Evolutionary conservation across 2,329 filamentous ascomycete genomes (phyloP).

Genomic region (Pseudogymnoascus sp.): DNA sequence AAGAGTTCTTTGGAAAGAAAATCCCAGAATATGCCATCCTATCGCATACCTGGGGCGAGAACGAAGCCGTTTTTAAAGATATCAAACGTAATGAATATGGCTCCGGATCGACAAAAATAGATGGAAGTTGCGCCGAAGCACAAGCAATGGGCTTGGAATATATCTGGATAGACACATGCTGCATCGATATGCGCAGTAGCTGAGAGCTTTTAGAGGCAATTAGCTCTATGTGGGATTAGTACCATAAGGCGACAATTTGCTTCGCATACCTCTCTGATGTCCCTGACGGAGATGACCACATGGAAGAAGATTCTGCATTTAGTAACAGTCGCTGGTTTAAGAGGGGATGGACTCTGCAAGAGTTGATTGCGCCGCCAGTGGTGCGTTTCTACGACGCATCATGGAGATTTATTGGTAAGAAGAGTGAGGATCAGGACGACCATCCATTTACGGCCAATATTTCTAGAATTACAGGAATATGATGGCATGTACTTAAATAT

Average conservation of each 20-base stretch:
- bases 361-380: conserved; percentile 11
- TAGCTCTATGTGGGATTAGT: conserved; percentile 11
- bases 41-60: conserved; percentile 19
- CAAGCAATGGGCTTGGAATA: neutral
- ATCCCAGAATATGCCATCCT: conserved; percentile 18
- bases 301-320: neutral
- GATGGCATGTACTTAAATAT: neutral
- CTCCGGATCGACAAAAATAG: neutral
- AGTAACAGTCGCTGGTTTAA: conserved; percentile 12
- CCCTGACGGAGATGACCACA: neutral
- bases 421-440: neutral
- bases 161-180: conserved; percentile 10
- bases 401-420: conserved; percentile 6
- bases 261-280: conserved; percentile 11
- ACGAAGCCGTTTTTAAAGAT: conserved; percentile 33
- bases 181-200: conserved; percentile 11
- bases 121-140: neutral
- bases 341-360: conserved; percentile 14
- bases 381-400: conserved; percentile 9
- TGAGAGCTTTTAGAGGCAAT: conserved; percentile 11
- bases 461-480: neutral
- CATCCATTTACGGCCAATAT: neutral
- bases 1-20: conserved; percentile 17
- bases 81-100: neutral
- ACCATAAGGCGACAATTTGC: neutral